Base-by-base conservation (phyloP, 305 asterid species). In the Stenogyne calaminthoides region DNA sequence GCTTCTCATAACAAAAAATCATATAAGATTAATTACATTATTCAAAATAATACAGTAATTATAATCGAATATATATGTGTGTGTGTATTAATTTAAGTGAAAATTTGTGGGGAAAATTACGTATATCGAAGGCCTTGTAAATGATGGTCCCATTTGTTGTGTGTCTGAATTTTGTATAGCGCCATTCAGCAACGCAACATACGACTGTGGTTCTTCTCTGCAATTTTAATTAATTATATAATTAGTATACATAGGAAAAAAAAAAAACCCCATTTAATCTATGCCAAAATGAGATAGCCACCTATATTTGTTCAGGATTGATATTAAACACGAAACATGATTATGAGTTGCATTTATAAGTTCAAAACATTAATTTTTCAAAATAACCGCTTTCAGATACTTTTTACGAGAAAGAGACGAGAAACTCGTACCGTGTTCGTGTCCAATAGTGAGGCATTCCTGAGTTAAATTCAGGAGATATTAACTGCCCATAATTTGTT, bases 161-260 rank as follows among this genome's bases (percentile, higher is more conserved):
- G 64, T 49, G 49, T 59, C 69, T 15, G 44, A 9, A 22, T 34
- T 70, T 47, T n/a, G n/a, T 47, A 20, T 46, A 37, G 27, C 3
- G 3, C 2, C 58, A 18, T 20, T 52, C 66, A 70, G 27, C 40
- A 65, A 10, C 6, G 61, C 70, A 16, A 66, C 44, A 66, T 36
- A 46, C 6, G 77, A 65, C 4, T 16, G 51, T 1, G 49, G 76
- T 9, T 57, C 81, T 7, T 46, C 72, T 72, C 81, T 71, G 36
- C 54, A 46, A 18, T n/a, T 34, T 18, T 36, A 52, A 32, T 39
- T 36, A 46, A 46, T 44, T 14, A 46, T 5, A 1, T n/a, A 46
- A 46, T 46, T 46, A 46, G 54, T 46, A n/a, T n/a, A n/a, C n/a
- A n/a, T n/a, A n/a, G n/a, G n/a, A n/a, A n/a, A n/a, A n/a, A n/a